phyloP scores from a whole-genome alignment of 2,329 filamentous ascomycete genomes.

The Botrytis fabae region DNA sequence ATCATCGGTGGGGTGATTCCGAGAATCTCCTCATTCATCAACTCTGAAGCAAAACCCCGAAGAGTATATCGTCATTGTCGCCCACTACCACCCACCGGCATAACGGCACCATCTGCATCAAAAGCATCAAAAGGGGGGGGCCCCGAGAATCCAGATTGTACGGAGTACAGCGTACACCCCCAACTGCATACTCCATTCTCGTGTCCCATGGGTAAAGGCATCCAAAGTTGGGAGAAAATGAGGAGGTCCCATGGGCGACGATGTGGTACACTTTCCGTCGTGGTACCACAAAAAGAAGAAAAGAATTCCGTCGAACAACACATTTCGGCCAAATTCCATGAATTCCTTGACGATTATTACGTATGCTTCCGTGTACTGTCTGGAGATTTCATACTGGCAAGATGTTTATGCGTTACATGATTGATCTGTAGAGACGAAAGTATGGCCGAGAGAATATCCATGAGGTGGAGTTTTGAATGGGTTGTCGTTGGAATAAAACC shows the following conservation, averaged over 20 bases:
- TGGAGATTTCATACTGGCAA: constrained; percentile 5
- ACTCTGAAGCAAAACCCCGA: background rate
- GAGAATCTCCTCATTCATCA: background rate
- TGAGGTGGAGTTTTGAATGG: constrained; percentile 16
- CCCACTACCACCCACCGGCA: background rate
- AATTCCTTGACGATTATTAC: constrained; percentile 6
- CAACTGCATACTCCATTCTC: constrained; percentile 11
- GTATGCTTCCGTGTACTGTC: background rate
- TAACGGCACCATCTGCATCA: constrained; percentile 1
- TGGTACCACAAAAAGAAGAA: constrained; percentile 14
- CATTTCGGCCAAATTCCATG: constrained; percentile 11
- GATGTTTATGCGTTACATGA: constrained; percentile 12
- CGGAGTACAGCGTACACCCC: background rate
- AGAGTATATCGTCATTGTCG: background rate
- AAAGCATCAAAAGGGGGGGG: background rate
- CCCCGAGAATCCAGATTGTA: constrained; percentile 2
- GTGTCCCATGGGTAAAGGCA: constrained; percentile 7
- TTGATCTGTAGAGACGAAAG: background rate
- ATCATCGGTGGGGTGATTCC: background rate
- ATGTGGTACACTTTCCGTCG: background rate
- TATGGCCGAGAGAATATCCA: constrained; percentile 20
- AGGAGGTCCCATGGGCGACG: constrained; percentile 18
- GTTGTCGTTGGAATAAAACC: constrained; percentile 14
- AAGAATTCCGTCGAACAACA: background rate
- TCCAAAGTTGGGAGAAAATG: constrained; percentile 15